Base-by-base conservation (phyloP, 257 asterid genomes). In the Solanum bulbocastanum region DNA sequence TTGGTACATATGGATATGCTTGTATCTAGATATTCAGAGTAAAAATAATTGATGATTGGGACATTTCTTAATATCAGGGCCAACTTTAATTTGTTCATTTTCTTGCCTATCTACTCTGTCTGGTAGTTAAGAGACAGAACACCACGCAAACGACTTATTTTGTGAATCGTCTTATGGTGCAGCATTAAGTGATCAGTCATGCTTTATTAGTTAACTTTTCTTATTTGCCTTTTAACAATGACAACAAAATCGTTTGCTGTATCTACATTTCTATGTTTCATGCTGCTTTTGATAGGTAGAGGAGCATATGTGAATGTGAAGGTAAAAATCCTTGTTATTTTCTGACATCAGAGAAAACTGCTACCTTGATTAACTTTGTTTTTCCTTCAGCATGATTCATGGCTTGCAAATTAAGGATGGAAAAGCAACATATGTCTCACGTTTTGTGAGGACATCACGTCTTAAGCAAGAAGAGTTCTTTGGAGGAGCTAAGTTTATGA, bases 371-470 rank as follows among this genome's bases (percentile, higher is more conserved):
- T 40, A 44, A 86, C 23, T 32, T 72, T 86, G 11, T 39, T 73
- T 86, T 65, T 85, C 71, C 85, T 90, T 88, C 91, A 97, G 99
- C 89, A 96, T 97, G 99, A 96, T 97, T 88, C 99, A 97, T 90
- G 99, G 99, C 32, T 86, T 97, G 93, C 98, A 94, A 76, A 95
- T 97, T 83, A 96, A 92, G 93, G 96, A 96, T 90, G 99, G 99
- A 86, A 97, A 96, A 92, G 98, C 99, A 88, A 92, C 98, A 65
- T 97, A 93, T 62, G 98, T 96, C 89, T 97, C 99, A 75, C 99
- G 98, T 87, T 97, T 91, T 89, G 98, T 97, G 91, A 94, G 89
- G 93, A 97, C 99, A 23, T 95, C 99, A n/a, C 93, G 92, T 76
- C 95, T 96, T 76, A 94, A 94, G 88, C 99, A 97, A 92, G 99